phyloP scores from a whole-genome alignment of 257 asterid genomes.

The Jaltomata sinuosa region DNA sequence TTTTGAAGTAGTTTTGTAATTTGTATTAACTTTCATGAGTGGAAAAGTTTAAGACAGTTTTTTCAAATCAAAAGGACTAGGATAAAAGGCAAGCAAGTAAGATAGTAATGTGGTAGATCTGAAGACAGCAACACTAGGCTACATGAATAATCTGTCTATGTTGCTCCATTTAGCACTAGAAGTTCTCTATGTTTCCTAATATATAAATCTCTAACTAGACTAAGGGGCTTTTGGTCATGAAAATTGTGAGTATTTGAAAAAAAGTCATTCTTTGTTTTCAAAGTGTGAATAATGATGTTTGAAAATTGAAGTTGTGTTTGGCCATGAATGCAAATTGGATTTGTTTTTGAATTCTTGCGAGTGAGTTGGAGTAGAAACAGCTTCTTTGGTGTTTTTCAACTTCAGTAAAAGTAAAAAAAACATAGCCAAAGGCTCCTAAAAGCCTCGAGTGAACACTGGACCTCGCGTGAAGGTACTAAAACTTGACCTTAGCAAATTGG shows the following conservation, averaged over 20 bases:
- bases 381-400: too few species aligned
- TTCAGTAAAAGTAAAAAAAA: too few species aligned
- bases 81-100: fast-evolving
- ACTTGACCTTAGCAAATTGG: not conserved
- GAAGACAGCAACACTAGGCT: too few species aligned
- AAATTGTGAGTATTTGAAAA: not conserved
- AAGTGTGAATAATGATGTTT: not conserved
- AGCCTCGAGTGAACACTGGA: too few species aligned
- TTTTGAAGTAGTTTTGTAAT: not conserved
- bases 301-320: not conserved
- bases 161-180: not conserved
- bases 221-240: not conserved
- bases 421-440: too few species aligned
- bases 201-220: not conserved
- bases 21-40: not conserved
- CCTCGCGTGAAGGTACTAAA: too few species aligned
- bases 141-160: not conserved
- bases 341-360: not conserved
- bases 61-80: fast-evolving
- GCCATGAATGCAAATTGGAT: not conserved
- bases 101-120: not conserved
- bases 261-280: not conserved
- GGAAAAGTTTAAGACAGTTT: not conserved
- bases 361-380: not conserved
- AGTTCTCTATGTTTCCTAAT: too few species aligned